A percentile compares a stretch with the other conserved stretches of the same genome.
These are phyloP conservation scores for Sugiyamaella marilandica DNA, from an alignment of 805 yeast genomes.

Conservation along the genomic window DNA sequence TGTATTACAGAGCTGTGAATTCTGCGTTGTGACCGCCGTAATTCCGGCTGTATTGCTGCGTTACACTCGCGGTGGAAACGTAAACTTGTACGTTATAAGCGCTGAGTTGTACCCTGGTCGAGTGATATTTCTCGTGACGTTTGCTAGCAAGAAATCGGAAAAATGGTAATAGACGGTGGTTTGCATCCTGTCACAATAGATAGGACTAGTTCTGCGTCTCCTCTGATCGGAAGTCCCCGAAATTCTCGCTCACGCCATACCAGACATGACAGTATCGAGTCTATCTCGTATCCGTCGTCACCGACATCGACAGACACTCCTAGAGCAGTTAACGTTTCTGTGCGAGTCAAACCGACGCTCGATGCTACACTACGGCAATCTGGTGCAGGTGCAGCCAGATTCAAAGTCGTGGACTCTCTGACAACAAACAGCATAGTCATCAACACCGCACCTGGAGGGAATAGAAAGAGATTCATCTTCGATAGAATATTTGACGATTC, in stretches of 20 bases:
- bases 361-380: not conserved
- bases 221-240: not conserved
- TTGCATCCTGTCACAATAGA: not conserved
- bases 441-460: not conserved
- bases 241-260: not conserved
- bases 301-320: not conserved
- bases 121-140: too few relatives aligned
- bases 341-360: conserved; percentile 10
- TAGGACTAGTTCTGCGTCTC: not conserved
- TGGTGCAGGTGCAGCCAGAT: not conserved
- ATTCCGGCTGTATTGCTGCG: too few relatives aligned
- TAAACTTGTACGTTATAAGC: too few relatives aligned
- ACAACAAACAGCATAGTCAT: not conserved
- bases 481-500: conserved; percentile 21
- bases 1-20: too few relatives aligned
- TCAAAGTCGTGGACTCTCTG: not conserved
- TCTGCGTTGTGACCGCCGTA: too few relatives aligned
- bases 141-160: too few relatives aligned
- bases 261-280: not conserved
- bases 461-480: conserved; percentile 17
- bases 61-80: too few relatives aligned
- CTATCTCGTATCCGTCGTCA: not conserved
- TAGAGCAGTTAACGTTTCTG: conserved; percentile 13
- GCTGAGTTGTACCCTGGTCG: too few relatives aligned
- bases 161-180: too few relatives aligned